Base-by-base conservation (phyloP, 1,139 yeast species). In the Citeromyces siamensis region DNA sequence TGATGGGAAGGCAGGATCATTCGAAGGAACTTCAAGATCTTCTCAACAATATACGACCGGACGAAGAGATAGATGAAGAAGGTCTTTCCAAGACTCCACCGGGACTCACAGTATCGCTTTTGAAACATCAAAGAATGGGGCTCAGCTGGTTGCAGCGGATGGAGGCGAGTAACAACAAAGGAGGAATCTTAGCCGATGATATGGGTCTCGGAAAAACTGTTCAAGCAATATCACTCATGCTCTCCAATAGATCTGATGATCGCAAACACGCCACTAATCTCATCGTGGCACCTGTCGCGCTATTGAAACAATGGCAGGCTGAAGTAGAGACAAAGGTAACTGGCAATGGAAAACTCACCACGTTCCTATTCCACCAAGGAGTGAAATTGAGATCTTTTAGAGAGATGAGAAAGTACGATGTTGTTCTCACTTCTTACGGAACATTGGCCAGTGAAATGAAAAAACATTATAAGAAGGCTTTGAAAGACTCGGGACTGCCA, bases 151-250 rank as follows among this genome's bases (percentile, higher is more conserved):
- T 90, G 46, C 49, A 70, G 34, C 65, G 78, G 28, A 75, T 71
- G 66, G 95, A 85, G 47, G 59, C 63, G n/a, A 57, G 68, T 3
- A 56, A 52, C 21, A 64, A 62, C 37, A 68, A 67, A 42, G 96
- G 96, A 19, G 95, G 95, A 2, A 68, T 86, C 21, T 59, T 86
- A 31, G 95, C 95, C 1, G 96, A 86, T 58, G 95, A 83, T 59
- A 86, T 86, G 96, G 96, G 95, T 22, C 61, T 86, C 22, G 96
- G 95, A 42, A 88, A 86, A 55, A 86, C 96, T 0, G 75, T 86
- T 32, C 96, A 86, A 56, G 71, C 85, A 2, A 63, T 84, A 34
- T 74, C 94, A 0, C 54, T 84, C 35, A 74, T 85, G 48, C 50
- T 83, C 41, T 66, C 80, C 2, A 66, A 71, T 49, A 62, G 60